Base-by-base conservation (phyloP, 2,329 filamentous ascomycete genomes). In the Colletotrichum spinosum region DNA sequence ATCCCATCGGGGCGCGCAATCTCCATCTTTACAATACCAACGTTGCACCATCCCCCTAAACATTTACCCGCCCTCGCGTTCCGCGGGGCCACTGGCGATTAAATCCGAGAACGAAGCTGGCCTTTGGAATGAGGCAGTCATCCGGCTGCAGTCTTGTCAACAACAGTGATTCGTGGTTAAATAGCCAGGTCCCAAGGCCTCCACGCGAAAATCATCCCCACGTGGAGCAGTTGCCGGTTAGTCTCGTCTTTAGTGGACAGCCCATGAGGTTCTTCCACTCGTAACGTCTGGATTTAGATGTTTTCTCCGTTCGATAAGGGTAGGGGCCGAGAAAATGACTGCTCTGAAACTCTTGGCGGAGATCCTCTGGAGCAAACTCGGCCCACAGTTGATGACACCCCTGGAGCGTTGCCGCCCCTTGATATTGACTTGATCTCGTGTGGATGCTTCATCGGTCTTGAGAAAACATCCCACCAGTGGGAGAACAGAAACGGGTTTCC, bases 111-210 rank as follows among this genome's bases (percentile, higher is more conserved):
- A 25, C 8, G 37, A 49, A 17, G 1, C 3, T 1, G 17, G 3
- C 17, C 4, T 33, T 13, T 7, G 2, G 8, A n/a, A 52, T 9
- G 37, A 13, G 38, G 33, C 37, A 42, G 17, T 17, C 17, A 17
- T 17, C 10, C 35, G 37, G 8, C 50, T 25, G n/a, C 33, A 6
- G 25, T 5, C n/a, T 17, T 15, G 15, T 25, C 11, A 42, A n/a
- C 11, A 9, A 35, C 49, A 10, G 7, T 58, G 55, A 58, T 58
- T 58, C 46, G 55, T 58, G 55, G 46, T 58, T 58, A 13, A 58
- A 57, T 38, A 34, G 17, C 42, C 1, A 5, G 9, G 15, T 17
- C 15, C 3, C 35, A 33, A 6, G 12, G 46, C 8, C 46, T 1
- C 5, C 46, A 0, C 11, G 10, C 42, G n/a, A 46, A 38, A 44